These are phyloP conservation scores for Tolypocladium tropicale DNA, from an alignment of 2,329 filamentous ascomycete species.

Conservation along the genomic window DNA sequence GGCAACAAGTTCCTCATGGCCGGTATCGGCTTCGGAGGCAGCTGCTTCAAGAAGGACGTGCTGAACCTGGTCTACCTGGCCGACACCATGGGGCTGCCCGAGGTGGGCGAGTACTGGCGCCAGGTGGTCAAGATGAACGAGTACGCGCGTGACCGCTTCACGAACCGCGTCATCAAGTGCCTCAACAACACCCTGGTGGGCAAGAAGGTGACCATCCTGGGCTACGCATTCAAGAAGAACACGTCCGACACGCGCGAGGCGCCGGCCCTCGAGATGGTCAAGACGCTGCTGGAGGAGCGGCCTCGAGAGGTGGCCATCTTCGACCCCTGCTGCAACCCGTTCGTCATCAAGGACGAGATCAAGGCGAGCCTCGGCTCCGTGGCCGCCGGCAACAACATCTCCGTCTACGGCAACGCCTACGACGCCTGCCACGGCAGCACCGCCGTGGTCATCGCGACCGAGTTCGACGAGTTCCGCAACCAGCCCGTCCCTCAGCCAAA, in stretches of 20 bases:
- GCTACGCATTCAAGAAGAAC: slow-evolving; percentile 73
- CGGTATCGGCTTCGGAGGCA: slow-evolving; percentile 68
- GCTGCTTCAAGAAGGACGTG: slow-evolving; percentile 75
- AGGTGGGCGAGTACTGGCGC: slow-evolving; percentile 68
- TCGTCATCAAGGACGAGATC: slow-evolving; percentile 40
- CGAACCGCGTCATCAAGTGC: slow-evolving; percentile 51
- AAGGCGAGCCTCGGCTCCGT: slow-evolving; percentile 28
- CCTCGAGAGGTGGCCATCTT: slow-evolving; percentile 56
- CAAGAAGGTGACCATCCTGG: slow-evolving; percentile 64
- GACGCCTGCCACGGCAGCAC: slow-evolving; percentile 38
- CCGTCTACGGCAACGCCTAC: slow-evolving; percentile 37
- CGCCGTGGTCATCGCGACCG: slow-evolving; percentile 44
- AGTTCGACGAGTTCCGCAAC: slow-evolving; percentile 45
- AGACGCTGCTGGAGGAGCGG: slow-evolving; percentile 52
- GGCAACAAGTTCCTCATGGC: slow-evolving; percentile 65
- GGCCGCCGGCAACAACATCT: slow-evolving; percentile 31
- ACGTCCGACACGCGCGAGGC: slow-evolving; percentile 67
- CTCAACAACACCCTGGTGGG: slow-evolving; percentile 58
- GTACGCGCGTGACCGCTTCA: slow-evolving; percentile 61
- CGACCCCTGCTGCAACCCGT: slow-evolving; percentile 51
- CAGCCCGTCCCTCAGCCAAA: slow-evolving; percentile 21
- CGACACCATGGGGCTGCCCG: slow-evolving; percentile 55
- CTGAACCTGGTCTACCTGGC: slow-evolving; percentile 64
- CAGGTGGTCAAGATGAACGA: slow-evolving; percentile 69
- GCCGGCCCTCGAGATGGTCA: slow-evolving; percentile 58